Evolutionary conservation across 805 yeast genomes (phyloP).

Genomic region (Schwanniomyces polymorphus): DNA sequence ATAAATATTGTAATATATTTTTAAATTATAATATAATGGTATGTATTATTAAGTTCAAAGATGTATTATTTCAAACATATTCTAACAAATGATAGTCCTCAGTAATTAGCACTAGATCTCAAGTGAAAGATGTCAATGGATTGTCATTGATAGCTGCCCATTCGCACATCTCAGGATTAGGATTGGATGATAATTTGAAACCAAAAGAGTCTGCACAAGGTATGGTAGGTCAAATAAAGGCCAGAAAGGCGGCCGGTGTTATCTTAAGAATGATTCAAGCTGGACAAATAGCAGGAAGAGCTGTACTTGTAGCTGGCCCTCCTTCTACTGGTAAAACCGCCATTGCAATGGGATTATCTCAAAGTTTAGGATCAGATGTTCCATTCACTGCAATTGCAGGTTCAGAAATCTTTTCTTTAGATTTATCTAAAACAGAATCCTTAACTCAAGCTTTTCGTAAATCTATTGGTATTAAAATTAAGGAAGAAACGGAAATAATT

Average conservation of each 20-base stretch:
- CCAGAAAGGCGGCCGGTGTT: slow-evolving; percentile 95
- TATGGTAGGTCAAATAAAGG: slow-evolving; percentile 95
- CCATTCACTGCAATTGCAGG: slow-evolving; percentile 97
- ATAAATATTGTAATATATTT: neutral
- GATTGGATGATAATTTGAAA: slow-evolving; percentile 86
- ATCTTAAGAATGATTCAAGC: slow-evolving; percentile 90
- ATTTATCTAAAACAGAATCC: slow-evolving; percentile 93
- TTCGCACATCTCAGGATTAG: slow-evolving; percentile 94
- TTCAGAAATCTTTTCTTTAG: slow-evolving; percentile 88
- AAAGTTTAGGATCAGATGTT: slow-evolving; percentile 71
- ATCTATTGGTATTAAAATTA: slow-evolving; percentile 91
- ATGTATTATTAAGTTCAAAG: neutral
- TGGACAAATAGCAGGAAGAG: slow-evolving; percentile 95
- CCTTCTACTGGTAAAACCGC: slow-evolving; percentile 99
- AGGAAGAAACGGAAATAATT: slow-evolving; percentile 94
- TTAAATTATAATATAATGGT: neutral
- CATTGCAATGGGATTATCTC: slow-evolving; percentile 89
- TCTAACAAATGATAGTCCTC: neutral
- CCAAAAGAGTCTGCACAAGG: slow-evolving; percentile 85
- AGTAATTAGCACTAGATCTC: slow-evolving; percentile 31
- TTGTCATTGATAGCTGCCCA: slow-evolving; percentile 93
- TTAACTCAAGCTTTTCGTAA: slow-evolving; percentile 95
- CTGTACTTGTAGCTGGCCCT: slow-evolving; percentile 94
- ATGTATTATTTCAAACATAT: neutral
- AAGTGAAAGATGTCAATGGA: slow-evolving; percentile 36